Evolutionary conservation across 78 protist species (phyloP).

Genomic region (Cavenderia fasciculata): DNA sequence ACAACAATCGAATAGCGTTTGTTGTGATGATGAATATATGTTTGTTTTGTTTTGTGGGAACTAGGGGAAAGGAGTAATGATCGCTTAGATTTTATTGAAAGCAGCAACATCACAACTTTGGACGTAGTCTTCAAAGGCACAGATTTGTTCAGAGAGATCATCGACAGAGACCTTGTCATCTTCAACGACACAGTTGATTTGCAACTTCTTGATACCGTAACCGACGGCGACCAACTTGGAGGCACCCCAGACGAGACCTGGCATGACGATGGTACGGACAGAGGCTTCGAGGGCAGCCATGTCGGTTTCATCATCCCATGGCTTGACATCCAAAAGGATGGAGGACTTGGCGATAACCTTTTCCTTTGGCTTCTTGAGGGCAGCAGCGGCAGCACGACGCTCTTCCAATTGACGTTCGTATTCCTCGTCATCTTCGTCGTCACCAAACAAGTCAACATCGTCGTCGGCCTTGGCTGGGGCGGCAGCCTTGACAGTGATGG

Average conservation of each 20-base stretch:
- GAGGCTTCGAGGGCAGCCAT: conserved; percentile 82
- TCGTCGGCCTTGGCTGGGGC: conserved; percentile 69
- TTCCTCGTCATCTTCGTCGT: conserved; percentile 85
- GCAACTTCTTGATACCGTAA: conserved; percentile 94
- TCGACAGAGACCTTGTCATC: conserved; percentile 88
- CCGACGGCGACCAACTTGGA: conserved; percentile 88
- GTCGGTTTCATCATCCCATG: conserved; percentile 92
- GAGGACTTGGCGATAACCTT: conserved; percentile 83
- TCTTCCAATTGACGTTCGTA: conserved; percentile 73
- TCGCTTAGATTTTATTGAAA: conserved; percentile 88
- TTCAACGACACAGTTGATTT: conserved; percentile 83
- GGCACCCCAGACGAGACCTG: conserved; percentile 93
- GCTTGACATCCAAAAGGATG: conserved; percentile 91
- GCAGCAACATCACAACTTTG: conserved; percentile 88
- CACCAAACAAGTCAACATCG: conserved; percentile 89
- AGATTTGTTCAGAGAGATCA: conserved; percentile 82
- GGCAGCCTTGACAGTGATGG: conserved; percentile 32
- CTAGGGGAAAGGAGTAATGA: no score
- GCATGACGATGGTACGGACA: conserved; percentile 84
- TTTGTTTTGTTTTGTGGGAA: no score
- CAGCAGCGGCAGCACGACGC: conserved; percentile 56
- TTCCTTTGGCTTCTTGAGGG: conserved; percentile 68
- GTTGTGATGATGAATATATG: no score
- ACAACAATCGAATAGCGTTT: no score
- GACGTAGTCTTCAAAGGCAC: conserved; percentile 87